phyloP scores from a whole-genome alignment of 768 basidiomycete genomes.

The Gymnopilus dilepis region DNA sequence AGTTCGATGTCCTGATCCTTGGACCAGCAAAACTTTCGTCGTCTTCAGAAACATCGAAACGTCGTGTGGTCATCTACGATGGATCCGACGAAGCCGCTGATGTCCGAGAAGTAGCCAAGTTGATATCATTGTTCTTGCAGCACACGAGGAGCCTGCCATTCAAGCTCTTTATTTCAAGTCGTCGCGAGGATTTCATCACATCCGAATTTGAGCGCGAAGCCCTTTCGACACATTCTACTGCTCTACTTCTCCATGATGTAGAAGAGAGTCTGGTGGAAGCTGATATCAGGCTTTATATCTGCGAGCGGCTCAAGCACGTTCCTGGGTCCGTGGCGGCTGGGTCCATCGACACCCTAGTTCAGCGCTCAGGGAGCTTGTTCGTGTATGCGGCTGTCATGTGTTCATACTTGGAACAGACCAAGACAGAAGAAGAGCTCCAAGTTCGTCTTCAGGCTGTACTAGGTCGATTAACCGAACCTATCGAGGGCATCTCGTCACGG shows the following conservation, averaged over 20 bases:
- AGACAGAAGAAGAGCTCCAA: not conserved
- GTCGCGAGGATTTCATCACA: not conserved
- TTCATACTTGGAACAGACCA: slow-evolving; percentile 1
- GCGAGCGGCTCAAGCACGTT: not conserved
- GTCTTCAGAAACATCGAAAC: not conserved
- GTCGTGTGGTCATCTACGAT: not conserved
- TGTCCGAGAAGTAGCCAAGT: not conserved
- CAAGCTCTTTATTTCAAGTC: slow-evolving; percentile 2
- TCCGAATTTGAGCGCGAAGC: not conserved
- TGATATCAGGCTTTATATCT: slow-evolving; percentile 1
- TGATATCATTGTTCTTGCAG: not conserved
- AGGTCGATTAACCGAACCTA: not conserved
- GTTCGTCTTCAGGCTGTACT: not conserved
- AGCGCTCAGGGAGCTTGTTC: slow-evolving; percentile 17
- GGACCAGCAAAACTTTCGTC: not conserved
- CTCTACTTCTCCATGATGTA: not conserved
- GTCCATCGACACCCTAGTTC: slow-evolving; percentile 4
- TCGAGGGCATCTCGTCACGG: not conserved
- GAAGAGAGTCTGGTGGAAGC: not conserved
- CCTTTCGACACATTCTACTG: not conserved
- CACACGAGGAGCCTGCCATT: not conserved
- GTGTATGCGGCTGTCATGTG: slow-evolving; percentile 18
- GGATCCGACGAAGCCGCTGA: not conserved
- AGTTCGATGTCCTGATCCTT: not conserved
- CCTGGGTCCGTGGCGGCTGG: not conserved